Percentiles rank a stretch among this genome's conserved stretches.
Conservation (phyloP, 371 early-diverging fungal species). For the Dichotomocladium elegans region DNA sequence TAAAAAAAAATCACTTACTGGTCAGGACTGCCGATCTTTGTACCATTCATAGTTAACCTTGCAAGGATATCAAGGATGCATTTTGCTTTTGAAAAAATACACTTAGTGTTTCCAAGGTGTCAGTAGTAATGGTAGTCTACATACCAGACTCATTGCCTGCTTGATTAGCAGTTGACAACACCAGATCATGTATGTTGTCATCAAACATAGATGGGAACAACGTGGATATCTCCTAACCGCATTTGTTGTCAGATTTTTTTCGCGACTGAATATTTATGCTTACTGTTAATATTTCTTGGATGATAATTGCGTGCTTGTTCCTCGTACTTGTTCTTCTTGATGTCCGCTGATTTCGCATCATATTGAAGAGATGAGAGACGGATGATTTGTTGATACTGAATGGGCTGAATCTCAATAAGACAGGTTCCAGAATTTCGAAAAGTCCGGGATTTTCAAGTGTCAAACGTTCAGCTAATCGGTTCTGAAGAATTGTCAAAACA, state of each 20-base stretch:
- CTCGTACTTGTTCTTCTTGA: slow-evolving; percentile 2
- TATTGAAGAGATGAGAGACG: slow-evolving; percentile 20
- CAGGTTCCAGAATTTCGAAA: slow-evolving; percentile 65
- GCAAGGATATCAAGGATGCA: slow-evolving; percentile 10
- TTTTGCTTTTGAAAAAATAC: too few relatives aligned
- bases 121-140: neutral
- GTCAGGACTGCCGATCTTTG: neutral
- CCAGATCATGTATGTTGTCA: slow-evolving; percentile 4
- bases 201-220: slow-evolving; percentile 18
- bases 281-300: slow-evolving; percentile 27
- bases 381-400: slow-evolving; percentile 37
- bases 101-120: neutral
- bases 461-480: too few relatives aligned
- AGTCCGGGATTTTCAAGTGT: slow-evolving; percentile 37
- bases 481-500: too few relatives aligned
- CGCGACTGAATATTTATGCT: neutral
- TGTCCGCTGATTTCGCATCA: slow-evolving; percentile 4
- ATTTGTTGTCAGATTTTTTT: neutral
- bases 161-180: neutral
- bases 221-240: slow-evolving; percentile 12
- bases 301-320: slow-evolving; percentile 11
- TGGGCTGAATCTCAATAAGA: slow-evolving; percentile 60
- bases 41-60: neutral
- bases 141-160: neutral
- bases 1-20: neutral